Evolutionary conservation across 106 monocot species (phyloP), one percentile per base, ranked within the genome.

Genomic region (Gastrodia elata): DNA sequence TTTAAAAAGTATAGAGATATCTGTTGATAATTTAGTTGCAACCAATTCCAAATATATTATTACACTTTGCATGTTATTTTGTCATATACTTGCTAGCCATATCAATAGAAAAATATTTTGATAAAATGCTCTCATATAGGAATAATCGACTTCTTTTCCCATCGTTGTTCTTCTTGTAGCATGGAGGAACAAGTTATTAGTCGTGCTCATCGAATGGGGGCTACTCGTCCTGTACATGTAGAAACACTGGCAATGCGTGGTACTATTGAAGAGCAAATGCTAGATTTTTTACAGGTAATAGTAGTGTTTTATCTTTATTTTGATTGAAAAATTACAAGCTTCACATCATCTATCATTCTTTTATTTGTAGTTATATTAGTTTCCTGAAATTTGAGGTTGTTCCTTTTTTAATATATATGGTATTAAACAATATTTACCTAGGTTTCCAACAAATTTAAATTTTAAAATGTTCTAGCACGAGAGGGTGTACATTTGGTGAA

Each of bases 191-290:
- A 97, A 74, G 97, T 97, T 26, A 85, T 97, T 70, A 97, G 97
- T 82, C 90, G 97, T 64, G 97, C 93, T 84, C 97, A 97, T 81
- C 86, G 93, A 39, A 97, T 97, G 97, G 97, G 97, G 79, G 97
- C 97, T 46, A 86, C 88, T 82, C 92, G 93, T 81, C 90, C 93
- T 25, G 82, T 93, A 38, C 70, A 84, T 72, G 97, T 97, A 42
- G 93, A 97, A 78, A 97, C 97, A 32, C 79, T 97, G 73, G 93
- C 86, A 59, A 97, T 97, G 97, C 84, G 70, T 82, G 90, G 97
- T 68, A 93, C 97, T 4, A 88, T 97, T 69, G 97, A 97, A 85
- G 93, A 97, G 71, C 97, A 97, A 88, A 97, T 97, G 97, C 32
- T 97, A 72, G 74, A 80, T 39, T 89, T 94, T 73, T 73, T 94